phyloP scores from a whole-genome alignment of 768 basidiomycete species.

The Cantharellus anzutake region DNA sequence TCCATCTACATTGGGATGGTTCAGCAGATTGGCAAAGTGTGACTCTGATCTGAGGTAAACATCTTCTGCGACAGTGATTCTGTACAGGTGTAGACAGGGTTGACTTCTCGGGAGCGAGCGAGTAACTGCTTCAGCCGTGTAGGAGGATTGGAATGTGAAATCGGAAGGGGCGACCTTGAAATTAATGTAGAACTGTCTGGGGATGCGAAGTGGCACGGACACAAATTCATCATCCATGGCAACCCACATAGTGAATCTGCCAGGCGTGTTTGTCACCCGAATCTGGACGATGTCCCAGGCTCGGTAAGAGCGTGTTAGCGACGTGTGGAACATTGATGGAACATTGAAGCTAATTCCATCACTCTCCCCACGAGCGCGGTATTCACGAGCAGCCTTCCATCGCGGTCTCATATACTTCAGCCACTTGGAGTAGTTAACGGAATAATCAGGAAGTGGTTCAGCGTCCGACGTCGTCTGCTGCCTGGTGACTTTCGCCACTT shows the following conservation, averaged over 20 bases:
- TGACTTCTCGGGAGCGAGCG: constrained; percentile 64
- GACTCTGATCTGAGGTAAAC: constrained; percentile 69
- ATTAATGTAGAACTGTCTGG: constrained; percentile 87
- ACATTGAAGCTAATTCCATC: constrained; percentile 23
- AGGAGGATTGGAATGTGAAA: constrained; percentile 51
- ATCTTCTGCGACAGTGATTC: constrained; percentile 64
- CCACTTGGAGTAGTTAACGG: constrained; percentile 52
- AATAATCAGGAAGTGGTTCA: constrained; percentile 39
- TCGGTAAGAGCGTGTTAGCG: constrained; percentile 28
- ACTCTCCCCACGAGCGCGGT: constrained; percentile 24
- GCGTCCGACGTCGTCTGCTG: constrained; percentile 23
- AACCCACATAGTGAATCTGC: constrained; percentile 80
- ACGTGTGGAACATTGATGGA: constrained; percentile 58
- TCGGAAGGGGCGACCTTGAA: constrained; percentile 49
- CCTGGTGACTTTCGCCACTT: constrained; percentile 35
- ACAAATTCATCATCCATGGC: constrained; percentile 61
- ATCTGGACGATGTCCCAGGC: constrained; percentile 92
- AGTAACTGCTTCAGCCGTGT: constrained; percentile 51
- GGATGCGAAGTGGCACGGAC: constrained; percentile 66
- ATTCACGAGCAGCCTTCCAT: constrained; percentile 44
- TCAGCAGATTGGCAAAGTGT: constrained; percentile 82
- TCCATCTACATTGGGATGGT: constrained; percentile 87
- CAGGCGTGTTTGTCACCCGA: constrained; percentile 50
- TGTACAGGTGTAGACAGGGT: constrained; percentile 63
- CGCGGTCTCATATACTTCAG: constrained; percentile 52